Evolutionary conservation across 768 basidiomycete genomes (phyloP).

Genomic region (Auriscalpium microsporum): DNA sequence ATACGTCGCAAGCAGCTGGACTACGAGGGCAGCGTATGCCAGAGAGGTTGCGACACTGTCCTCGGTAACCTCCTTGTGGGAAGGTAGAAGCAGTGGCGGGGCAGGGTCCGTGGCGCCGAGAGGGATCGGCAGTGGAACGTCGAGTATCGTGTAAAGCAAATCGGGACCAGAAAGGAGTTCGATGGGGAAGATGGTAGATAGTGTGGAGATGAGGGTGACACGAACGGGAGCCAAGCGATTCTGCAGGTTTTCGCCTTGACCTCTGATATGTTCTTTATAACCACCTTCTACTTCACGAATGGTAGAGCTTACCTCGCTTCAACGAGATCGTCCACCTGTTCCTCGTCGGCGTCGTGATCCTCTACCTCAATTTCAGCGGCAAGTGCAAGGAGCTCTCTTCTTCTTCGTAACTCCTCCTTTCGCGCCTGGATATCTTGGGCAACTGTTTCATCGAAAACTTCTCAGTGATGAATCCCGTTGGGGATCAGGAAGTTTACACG

Average conservation of each 20-base stretch:
- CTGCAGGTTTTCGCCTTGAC: constrained; percentile 37
- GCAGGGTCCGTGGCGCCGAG: constrained; percentile 65
- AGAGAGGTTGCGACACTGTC: constrained; percentile 83
- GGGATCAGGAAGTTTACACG: constrained; percentile 10
- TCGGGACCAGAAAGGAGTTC: constrained; percentile 76
- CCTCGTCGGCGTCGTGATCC: constrained; percentile 12
- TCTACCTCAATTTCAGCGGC: constrained; percentile 34
- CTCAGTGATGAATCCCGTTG: too few species aligned
- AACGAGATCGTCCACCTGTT: constrained; percentile 23
- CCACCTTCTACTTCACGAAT: constrained; percentile 13
- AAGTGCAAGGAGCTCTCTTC: constrained; percentile 37
- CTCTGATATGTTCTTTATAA: constrained; percentile 28
- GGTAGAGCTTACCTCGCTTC: constrained; percentile 21
- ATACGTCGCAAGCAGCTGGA: constrained; percentile 76
- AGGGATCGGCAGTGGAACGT: constrained; percentile 88
- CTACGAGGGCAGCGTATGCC: constrained; percentile 82
- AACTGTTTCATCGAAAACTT: background rate
- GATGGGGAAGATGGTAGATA: constrained; percentile 82
- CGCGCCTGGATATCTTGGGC: background rate
- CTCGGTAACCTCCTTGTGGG: constrained; percentile 71
- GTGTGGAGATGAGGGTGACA: constrained; percentile 56
- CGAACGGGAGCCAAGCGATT: constrained; percentile 44
- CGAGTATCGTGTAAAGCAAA: constrained; percentile 82
- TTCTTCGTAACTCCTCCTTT: constrained; percentile 27
- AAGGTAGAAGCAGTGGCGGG: constrained; percentile 63